phyloP scores from a whole-genome alignment of 2,329 filamentous ascomycete species.

The Talaromyces sp. region DNA sequence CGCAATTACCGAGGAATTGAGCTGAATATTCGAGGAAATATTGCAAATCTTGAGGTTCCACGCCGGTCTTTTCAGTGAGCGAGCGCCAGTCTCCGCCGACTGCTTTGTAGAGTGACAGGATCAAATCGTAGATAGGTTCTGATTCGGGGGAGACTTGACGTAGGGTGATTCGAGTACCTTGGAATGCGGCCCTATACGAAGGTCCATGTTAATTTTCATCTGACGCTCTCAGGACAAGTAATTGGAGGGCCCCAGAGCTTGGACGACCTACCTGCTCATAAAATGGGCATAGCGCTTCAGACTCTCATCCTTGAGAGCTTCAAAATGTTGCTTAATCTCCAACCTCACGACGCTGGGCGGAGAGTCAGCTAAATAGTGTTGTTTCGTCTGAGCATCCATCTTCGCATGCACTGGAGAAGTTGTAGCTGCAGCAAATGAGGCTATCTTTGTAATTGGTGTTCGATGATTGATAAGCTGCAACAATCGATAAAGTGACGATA shows the following conservation, averaged over 20 bases:
- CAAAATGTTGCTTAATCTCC: conserved; percentile 90
- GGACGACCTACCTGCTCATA: conserved; percentile 64
- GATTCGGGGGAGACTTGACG: conserved; percentile 79
- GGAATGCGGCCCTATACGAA: conserved; percentile 63
- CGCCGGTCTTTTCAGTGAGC: conserved; percentile 61
- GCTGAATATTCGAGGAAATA: conserved; percentile 73
- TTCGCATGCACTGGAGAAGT: conserved; percentile 13
- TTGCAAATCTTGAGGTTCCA: conserved; percentile 62
- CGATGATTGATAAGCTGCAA: conserved; percentile 17
- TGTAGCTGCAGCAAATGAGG: conserved; percentile 4
- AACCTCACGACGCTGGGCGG: conserved; percentile 85
- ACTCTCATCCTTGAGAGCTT: conserved; percentile 53
- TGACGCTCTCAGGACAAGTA: not conserved
- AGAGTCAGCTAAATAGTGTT: conserved; percentile 83
- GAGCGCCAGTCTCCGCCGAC: conserved; percentile 67
- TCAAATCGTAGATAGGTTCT: conserved; percentile 76
- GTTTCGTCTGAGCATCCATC: conserved; percentile 42
- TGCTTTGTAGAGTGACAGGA: conserved; percentile 66
- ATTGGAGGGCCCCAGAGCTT: not conserved
- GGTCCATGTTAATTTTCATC: not conserved
- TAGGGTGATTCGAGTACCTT: conserved; percentile 73
- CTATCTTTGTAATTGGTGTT: not conserved
- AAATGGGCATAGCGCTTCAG: conserved; percentile 91
- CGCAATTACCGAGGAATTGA: conserved; percentile 74
- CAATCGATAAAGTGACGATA: conserved; percentile 14